Conservation (phyloP, 2,329 filamentous ascomycete genomes). For the Lecanosticta acicola region DNA sequence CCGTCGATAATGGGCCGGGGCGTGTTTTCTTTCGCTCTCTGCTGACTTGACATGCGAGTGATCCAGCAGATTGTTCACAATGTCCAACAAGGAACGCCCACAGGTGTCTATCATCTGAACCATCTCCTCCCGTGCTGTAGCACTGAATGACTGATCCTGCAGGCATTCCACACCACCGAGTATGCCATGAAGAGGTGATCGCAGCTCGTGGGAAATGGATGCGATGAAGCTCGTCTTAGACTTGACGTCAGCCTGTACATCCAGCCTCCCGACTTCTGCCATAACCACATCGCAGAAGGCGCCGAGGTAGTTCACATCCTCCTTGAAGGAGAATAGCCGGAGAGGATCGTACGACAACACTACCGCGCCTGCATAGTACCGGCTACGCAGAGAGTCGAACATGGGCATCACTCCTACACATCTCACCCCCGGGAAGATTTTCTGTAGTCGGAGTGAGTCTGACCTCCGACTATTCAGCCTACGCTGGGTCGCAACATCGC, state of each 20-base stretch:
- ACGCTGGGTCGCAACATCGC: no score
- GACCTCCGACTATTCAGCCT: no score
- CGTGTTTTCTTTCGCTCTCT: not conserved
- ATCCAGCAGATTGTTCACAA: slow-evolving; percentile 41
- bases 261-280: slow-evolving; percentile 35
- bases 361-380: no score
- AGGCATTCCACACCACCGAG: slow-evolving; percentile 31
- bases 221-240: slow-evolving; percentile 49
- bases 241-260: slow-evolving; percentile 37
- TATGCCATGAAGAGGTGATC: slow-evolving; percentile 45
- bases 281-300: slow-evolving; percentile 38
- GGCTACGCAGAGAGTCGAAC: no score
- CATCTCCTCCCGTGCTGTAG: slow-evolving; percentile 39
- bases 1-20: not conserved
- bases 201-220: slow-evolving; percentile 48
- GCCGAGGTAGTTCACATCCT: slow-evolving; percentile 35
- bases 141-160: not conserved
- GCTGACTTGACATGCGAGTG: slow-evolving; percentile 1
- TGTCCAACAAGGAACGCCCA: slow-evolving; percentile 45
- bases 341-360: no score
- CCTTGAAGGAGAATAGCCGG: no score
- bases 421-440: no score
- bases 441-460: no score
- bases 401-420: no score
- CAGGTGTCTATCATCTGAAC: slow-evolving; percentile 46